Percentiles rank a stretch among this genome's conserved stretches.
Evolutionary conservation across 495 filamentous ascomycete genomes (phyloP).

Genomic region (Tuber melanosporum): DNA sequence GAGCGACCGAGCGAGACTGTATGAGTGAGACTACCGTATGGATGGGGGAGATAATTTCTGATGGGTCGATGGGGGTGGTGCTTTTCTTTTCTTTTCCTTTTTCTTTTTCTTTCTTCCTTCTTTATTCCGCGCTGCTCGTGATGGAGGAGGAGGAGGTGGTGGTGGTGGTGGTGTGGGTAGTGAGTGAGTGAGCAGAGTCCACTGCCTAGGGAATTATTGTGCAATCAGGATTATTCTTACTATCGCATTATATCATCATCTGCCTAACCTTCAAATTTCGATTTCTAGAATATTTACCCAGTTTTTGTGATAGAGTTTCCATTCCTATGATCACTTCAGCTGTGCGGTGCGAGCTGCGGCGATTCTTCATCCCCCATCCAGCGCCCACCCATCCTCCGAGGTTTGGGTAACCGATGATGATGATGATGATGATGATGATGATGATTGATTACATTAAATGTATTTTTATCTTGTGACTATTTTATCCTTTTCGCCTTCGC

Average conservation of each 20-base stretch:
- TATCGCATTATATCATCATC: neutral
- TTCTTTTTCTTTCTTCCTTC: neutral
- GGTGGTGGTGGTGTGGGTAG: neutral
- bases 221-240: neutral
- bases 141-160: neutral
- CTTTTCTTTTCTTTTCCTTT: neutral
- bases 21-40: neutral
- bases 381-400: neutral
- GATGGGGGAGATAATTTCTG: neutral
- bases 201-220: neutral
- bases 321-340: neutral
- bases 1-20: neutral
- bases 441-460: neutral
- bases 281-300: neutral
- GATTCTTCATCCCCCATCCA: neutral
- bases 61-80: neutral
- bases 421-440: neutral
- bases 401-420: constrained; percentile 4
- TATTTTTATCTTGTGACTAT: neutral
- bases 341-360: neutral
- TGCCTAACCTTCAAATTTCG: neutral
- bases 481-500: neutral
- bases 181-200: neutral
- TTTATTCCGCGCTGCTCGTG: neutral
- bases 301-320: neutral